These are phyloP conservation scores for Colletotrichum sp. DNA, from an alignment of 2,329 filamentous ascomycete species.

Conservation along the genomic window DNA sequence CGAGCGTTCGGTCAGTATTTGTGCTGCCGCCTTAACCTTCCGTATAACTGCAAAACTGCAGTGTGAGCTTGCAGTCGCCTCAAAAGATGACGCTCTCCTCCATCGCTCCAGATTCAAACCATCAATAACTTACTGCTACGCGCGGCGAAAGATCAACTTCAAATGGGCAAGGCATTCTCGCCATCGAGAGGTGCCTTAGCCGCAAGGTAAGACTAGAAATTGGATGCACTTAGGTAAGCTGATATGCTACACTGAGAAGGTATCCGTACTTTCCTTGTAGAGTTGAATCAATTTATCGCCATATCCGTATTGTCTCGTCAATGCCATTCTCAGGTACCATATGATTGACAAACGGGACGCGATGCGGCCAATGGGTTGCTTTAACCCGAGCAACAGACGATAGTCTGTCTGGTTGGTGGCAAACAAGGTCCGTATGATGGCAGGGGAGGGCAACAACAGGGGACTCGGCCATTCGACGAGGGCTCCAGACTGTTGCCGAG, in stretches of 20 bases:
- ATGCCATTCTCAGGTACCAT: background rate
- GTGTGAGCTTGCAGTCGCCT: background rate
- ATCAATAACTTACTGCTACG: background rate
- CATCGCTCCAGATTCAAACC: background rate
- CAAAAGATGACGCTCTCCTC: background rate
- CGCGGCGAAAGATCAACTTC: background rate
- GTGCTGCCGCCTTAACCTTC: background rate
- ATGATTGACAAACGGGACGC: background rate
- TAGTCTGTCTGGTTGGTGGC: background rate
- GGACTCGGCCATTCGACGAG: background rate
- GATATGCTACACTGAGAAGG: background rate
- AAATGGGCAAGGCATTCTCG: background rate
- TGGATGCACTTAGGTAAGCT: background rate
- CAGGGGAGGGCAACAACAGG: background rate
- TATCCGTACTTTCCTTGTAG: background rate
- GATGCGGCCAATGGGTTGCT: background rate
- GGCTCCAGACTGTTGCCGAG: background rate
- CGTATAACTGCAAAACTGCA: background rate
- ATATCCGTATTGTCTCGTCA: background rate
- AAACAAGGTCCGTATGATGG: background rate
- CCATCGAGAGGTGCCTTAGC: background rate
- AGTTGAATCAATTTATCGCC: background rate
- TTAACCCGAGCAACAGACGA: background rate
- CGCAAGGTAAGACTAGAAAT: background rate
- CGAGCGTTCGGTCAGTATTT: background rate